These are phyloP conservation scores for Grosmannia serpens DNA, from an alignment of 2,329 filamentous ascomycete species.

Conservation along the genomic window DNA sequence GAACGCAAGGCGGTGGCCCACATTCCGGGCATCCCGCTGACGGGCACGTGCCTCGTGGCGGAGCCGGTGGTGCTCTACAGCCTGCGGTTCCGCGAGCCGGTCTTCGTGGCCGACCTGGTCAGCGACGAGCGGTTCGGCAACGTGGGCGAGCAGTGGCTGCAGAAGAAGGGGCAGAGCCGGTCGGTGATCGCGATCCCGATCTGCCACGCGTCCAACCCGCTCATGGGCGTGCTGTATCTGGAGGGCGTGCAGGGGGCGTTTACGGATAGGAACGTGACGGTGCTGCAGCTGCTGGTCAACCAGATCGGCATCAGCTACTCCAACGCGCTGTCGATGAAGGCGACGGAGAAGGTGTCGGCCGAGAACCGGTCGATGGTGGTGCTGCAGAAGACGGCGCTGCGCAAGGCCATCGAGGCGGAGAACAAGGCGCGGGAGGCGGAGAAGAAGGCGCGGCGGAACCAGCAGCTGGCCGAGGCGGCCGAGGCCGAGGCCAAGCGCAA, in stretches of 20 bases:
- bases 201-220: slow-evolving; percentile 55
- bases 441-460: slow-evolving; percentile 64
- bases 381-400: slow-evolving; percentile 62
- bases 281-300: slow-evolving; percentile 61
- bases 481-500: slow-evolving; percentile 68
- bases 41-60: slow-evolving; percentile 56
- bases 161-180: slow-evolving; percentile 53
- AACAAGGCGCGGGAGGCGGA: slow-evolving; percentile 67
- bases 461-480: slow-evolving; percentile 70
- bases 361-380: slow-evolving; percentile 70
- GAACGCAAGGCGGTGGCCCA: slow-evolving; percentile 58
- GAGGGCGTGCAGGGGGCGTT: slow-evolving; percentile 66
- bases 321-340: slow-evolving; percentile 55
- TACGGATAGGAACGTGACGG: slow-evolving; percentile 59
- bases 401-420: slow-evolving; percentile 61
- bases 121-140: slow-evolving; percentile 70
- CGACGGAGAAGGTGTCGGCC: slow-evolving; percentile 65
- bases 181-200: slow-evolving; percentile 75
- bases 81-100: slow-evolving; percentile 61
- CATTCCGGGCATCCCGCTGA: slow-evolving; percentile 51
- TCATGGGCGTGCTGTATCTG: slow-evolving; percentile 65
- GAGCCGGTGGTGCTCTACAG: slow-evolving; percentile 69
- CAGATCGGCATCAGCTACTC: slow-evolving; percentile 66
- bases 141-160: slow-evolving; percentile 57
- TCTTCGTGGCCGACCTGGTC: slow-evolving; percentile 63